phyloP scores from a whole-genome alignment of 805 yeast species.

The Teunomyces kruisii region DNA sequence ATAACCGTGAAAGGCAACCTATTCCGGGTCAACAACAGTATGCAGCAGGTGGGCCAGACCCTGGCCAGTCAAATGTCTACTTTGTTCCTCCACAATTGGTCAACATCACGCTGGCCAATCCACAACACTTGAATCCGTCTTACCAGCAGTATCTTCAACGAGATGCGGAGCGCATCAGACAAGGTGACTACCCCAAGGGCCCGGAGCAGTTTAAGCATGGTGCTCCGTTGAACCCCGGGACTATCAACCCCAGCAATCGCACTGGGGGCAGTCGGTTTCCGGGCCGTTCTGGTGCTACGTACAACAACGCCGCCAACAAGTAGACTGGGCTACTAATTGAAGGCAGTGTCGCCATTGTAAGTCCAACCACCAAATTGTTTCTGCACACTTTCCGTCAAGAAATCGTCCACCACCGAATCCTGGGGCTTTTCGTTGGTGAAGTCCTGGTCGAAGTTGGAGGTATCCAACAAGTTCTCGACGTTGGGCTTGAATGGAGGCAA shows the following conservation, averaged over 20 bases:
- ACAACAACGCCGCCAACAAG: slow-evolving; percentile 34
- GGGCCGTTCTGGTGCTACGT: slow-evolving; percentile 36
- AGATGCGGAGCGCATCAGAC: slow-evolving; percentile 30
- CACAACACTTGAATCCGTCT: slow-evolving; percentile 36
- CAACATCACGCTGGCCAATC: slow-evolving; percentile 38
- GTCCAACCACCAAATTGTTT: slow-evolving; percentile 99
- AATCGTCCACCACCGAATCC: slow-evolving; percentile 93
- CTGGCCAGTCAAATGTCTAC: slow-evolving; percentile 17
- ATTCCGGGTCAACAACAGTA: not conserved
- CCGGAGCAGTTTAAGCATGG: slow-evolving; percentile 28
- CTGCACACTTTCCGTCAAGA: slow-evolving; percentile 90
- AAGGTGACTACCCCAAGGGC: slow-evolving; percentile 33
- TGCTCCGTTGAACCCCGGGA: slow-evolving; percentile 34
- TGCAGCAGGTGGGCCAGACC: not conserved
- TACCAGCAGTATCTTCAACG: slow-evolving; percentile 32
- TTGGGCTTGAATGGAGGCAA: slow-evolving; percentile 95
- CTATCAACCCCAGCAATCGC: slow-evolving; percentile 13
- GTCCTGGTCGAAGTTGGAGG: slow-evolving; percentile 89
- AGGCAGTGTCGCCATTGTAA: slow-evolving; percentile 63
- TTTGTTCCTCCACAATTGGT: slow-evolving; percentile 32
- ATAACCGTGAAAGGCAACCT: not conserved
- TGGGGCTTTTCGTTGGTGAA: slow-evolving; percentile 92
- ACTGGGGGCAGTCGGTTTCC: slow-evolving; percentile 37
- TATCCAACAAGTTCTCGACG: slow-evolving; percentile 81
- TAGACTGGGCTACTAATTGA: slow-evolving; percentile 5